Evolutionary conservation across 176 grass and related monocot genomes (phyloP).

Genomic region (Raddia guianensis): DNA sequence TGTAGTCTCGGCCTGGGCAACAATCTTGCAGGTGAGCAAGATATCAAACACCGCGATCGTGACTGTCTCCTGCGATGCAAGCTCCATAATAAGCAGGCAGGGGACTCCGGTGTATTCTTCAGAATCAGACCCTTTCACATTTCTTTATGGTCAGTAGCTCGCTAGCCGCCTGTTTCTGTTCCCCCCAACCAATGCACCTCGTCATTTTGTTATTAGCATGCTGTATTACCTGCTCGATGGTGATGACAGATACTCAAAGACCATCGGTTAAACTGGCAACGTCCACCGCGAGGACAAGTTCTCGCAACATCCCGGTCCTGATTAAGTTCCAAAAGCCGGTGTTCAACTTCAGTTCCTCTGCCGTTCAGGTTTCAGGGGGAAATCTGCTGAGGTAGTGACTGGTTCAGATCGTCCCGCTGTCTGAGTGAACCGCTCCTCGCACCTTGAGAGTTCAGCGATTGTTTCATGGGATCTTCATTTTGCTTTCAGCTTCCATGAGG

Average conservation of each 20-base stretch:
- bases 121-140: constrained; percentile 64
- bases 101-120: constrained; percentile 65
- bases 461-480: neutral
- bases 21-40: constrained; percentile 39
- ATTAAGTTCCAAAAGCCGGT: constrained; percentile 89
- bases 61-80: constrained; percentile 56
- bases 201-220: too few relatives aligned
- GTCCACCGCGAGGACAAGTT: constrained; percentile 63
- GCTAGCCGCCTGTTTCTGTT: too few relatives aligned
- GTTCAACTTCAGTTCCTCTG: constrained; percentile 86
- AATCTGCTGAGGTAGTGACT: constrained; percentile 55
- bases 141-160: constrained; percentile 75
- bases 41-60: constrained; percentile 58
- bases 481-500: constrained; percentile 80
- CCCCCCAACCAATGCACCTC: too few relatives aligned
- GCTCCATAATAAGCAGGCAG: constrained; percentile 87
- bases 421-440: neutral
- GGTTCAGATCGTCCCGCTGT: neutral
- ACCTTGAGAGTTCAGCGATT: neutral
- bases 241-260: constrained; percentile 56
- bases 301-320: constrained; percentile 61
- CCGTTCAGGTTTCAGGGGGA: constrained; percentile 66
- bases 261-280: constrained; percentile 78
- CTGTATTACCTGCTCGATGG: neutral
- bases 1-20: too few relatives aligned